Evolutionary conservation across 139 green algal genomes (phyloP), one percentile per base, ranked within the genome.

Genomic region (Chlorella ohadii): DNA sequence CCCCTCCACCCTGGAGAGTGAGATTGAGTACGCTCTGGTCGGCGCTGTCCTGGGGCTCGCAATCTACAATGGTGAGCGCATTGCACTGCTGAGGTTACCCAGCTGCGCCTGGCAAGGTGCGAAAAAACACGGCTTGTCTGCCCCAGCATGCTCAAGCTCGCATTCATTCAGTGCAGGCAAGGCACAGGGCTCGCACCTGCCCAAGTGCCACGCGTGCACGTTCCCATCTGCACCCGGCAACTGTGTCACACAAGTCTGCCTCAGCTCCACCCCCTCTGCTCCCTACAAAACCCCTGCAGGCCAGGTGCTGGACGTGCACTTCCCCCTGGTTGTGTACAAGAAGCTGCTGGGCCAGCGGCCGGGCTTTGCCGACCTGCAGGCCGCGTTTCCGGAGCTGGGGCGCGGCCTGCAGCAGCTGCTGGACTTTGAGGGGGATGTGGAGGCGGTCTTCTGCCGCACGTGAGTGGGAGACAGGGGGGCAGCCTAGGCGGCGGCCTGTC

Each of bases 11-110:
- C 55, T 82, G 27, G 83, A 87, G 20, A 19, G 36, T 11, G 72
- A 47, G 33, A 23, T 86, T 22, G 94, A 98, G 89, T 98, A 96
- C 78, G 91, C 96, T 82, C 91, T 98, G 33, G 90, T 98, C 28
- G 96, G 96, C 38, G 93, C 93, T 13, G 82, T 98, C 55, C 89
- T 99, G 61, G 95, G 93, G 77, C 91, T 99, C 16, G 96, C 96
- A 33, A 96, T 98, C 72, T 99, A 98, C 94, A 98, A 98, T 87
- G 84, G 74, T 65, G 89, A 95, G 86, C 93, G 4, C n/a, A 16
- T 3, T 39, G 19, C 7, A 11, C 44, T 55, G 6, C 44, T 55
- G 7, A 55, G 7, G 44, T 11, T 11, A 6, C 11, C 44, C 6
- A 55, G 44, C 7, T 11, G 44, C 44, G n/a, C n/a, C n/a, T n/a